Conservation (phyloP, 352 stramenopile genomes). For the Globisporangium cystogenes region DNA sequence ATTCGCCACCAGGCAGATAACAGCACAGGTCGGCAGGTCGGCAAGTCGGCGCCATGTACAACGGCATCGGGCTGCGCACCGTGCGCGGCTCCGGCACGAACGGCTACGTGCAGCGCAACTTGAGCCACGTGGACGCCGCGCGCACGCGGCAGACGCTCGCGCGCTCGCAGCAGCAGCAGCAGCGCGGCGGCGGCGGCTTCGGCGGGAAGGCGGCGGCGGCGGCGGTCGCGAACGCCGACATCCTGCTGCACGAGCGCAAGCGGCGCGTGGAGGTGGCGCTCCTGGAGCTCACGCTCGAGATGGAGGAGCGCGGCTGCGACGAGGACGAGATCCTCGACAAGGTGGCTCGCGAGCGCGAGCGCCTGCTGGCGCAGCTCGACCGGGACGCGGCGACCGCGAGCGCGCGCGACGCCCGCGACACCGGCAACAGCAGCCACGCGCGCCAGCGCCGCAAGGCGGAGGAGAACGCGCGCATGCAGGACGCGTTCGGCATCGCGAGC, state of each 20-base stretch:
- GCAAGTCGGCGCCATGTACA: slow-evolving; percentile 65
- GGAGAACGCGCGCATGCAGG: slow-evolving; percentile 59
- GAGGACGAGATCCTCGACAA: slow-evolving; percentile 68
- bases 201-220: slow-evolving; percentile 4
- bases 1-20: neutral
- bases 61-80: slow-evolving; percentile 83
- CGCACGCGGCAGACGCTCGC: slow-evolving; percentile 58
- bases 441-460: slow-evolving; percentile 58
- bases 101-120: slow-evolving; percentile 85
- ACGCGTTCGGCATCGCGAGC: slow-evolving; percentile 62
- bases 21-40: neutral
- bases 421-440: slow-evolving; percentile 37
- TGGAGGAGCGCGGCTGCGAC: slow-evolving; percentile 69
- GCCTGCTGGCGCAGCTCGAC: slow-evolving; percentile 32
- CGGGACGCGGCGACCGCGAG: neutral
- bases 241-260: slow-evolving; percentile 77
- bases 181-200: slow-evolving; percentile 5
- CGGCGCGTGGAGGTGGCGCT: slow-evolving; percentile 76
- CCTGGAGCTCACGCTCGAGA: slow-evolving; percentile 68
- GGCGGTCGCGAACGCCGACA: slow-evolving; percentile 57
- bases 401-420: slow-evolving; percentile 1
- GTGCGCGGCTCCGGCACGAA: slow-evolving; percentile 85
- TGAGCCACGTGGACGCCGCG: slow-evolving; percentile 70
- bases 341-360: slow-evolving; percentile 45
- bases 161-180: slow-evolving; percentile 26